These are phyloP conservation scores for Nigrograna mackinnonii DNA, from an alignment of 2,329 filamentous ascomycete genomes.

Conservation along the genomic window DNA sequence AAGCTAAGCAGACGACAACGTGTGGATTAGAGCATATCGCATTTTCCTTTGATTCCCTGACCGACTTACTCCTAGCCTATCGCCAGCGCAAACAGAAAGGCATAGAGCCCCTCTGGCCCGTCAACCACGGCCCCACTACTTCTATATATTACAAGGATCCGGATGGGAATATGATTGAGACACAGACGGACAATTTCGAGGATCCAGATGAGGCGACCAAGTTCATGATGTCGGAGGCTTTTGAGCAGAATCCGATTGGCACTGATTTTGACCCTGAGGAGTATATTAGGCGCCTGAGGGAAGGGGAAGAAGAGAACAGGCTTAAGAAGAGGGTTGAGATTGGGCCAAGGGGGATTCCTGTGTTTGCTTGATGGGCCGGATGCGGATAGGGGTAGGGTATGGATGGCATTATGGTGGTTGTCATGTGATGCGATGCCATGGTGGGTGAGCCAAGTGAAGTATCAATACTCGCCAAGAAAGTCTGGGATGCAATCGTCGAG, in stretches of 20 bases:
- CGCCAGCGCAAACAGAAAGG: constrained; percentile 37
- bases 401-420: not conserved
- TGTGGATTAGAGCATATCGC: constrained; percentile 48
- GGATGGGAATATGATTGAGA: constrained; percentile 54
- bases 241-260: constrained; percentile 49
- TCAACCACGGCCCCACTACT: constrained; percentile 54
- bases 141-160: constrained; percentile 55
- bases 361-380: not conserved
- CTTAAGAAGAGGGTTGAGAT: constrained; percentile 14
- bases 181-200: constrained; percentile 43
- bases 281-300: constrained; percentile 28
- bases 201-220: constrained; percentile 34
- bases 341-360: constrained; percentile 4
- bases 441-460: no score
- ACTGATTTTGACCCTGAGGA: constrained; percentile 52
- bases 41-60: constrained; percentile 43
- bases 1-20: constrained; percentile 18
- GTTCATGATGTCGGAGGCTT: constrained; percentile 44
- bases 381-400: not conserved
- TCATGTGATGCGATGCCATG: no score
- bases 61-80: constrained; percentile 43
- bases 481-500: no score
- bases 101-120: constrained; percentile 47
- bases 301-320: constrained; percentile 21
- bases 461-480: no score